Percentiles rank a stretch among this genome's conserved stretches.
phyloP scores from a whole-genome alignment of 371 early-diverging fungal genomes.

The Circinella minor region DNA sequence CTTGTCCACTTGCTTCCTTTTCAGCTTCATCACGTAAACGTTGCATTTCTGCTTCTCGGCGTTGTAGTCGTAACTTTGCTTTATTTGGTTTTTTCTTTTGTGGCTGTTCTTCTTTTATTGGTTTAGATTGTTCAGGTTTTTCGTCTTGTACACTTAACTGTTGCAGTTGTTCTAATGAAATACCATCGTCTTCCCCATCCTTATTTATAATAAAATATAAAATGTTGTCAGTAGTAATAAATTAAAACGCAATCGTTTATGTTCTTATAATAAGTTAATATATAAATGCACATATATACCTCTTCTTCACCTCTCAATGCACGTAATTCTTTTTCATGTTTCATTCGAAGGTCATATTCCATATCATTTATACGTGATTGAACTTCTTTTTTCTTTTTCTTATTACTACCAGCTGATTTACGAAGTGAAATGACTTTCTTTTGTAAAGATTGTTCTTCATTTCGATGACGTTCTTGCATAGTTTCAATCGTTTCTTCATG shows the following conservation, averaged over 20 bases:
- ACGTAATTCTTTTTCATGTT: slow-evolving; percentile 73
- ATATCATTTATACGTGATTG: slow-evolving; percentile 69
- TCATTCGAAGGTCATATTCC: slow-evolving; percentile 64
- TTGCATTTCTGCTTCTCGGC: slow-evolving; percentile 76
- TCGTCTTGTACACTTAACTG: slow-evolving; percentile 41
- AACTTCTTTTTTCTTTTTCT: slow-evolving; percentile 88
- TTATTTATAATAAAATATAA: slow-evolving; percentile 5
- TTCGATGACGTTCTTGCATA: slow-evolving; percentile 74
- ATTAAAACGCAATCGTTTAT: not conserved
- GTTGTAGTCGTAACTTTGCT: slow-evolving; percentile 70
- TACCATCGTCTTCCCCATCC: slow-evolving; percentile 32
- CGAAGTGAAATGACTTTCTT: slow-evolving; percentile 73
- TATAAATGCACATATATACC: not conserved
- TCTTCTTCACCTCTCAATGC: slow-evolving; percentile 32
- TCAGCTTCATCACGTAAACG: slow-evolving; percentile 80
- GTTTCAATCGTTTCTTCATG: slow-evolving; percentile 51
- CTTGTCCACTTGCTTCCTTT: slow-evolving; percentile 76
- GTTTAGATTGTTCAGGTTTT: slow-evolving; percentile 19
- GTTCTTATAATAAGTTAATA: too few species aligned
- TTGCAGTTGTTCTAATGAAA: slow-evolving; percentile 42
- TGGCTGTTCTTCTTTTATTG: slow-evolving; percentile 12
- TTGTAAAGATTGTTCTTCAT: slow-evolving; percentile 78
- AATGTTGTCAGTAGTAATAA: slow-evolving; percentile 7
- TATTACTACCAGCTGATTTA: slow-evolving; percentile 80
- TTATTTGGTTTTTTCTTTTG: slow-evolving; percentile 67